Conservation (phyloP, 345 rosid species). For the Melaleuca alternifolia region DNA sequence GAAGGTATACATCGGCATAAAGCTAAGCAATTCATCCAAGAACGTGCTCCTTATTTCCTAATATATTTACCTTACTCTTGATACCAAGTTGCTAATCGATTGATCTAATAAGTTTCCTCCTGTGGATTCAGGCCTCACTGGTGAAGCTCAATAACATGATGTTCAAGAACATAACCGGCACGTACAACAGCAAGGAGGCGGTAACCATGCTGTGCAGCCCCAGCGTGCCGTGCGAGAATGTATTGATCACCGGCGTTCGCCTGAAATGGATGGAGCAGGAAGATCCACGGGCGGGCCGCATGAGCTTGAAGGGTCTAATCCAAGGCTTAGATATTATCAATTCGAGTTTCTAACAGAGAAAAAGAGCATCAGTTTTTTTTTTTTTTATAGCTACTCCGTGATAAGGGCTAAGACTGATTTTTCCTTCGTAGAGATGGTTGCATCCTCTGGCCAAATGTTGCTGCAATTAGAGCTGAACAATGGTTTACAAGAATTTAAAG, state of each 20-base stretch:
- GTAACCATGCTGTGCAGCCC: conserved; percentile 40
- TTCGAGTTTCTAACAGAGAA: conserved; percentile 6
- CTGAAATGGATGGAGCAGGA: conserved; percentile 3
- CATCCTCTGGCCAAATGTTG: neutral
- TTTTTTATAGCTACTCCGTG: neutral
- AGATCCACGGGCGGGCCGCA: neutral
- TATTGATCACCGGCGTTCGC: conserved; percentile 13
- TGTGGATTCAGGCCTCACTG: conserved; percentile 20
- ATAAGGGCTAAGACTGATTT: neutral
- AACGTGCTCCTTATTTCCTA: neutral
- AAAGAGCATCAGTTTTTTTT: neutral
- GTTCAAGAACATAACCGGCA: conserved; percentile 39
- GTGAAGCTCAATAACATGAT: conserved; percentile 33
- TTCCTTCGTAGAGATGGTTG: neutral
- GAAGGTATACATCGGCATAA: neutral
- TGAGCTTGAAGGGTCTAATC: conserved; percentile 20
- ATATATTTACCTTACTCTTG: neutral
- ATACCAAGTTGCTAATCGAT: neutral
- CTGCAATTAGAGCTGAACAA: neutral
- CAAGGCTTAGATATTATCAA: conserved; percentile 15
- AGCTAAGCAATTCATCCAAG: neutral
- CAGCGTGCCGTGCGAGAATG: conserved; percentile 26
- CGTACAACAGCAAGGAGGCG: conserved; percentile 24
- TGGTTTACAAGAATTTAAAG: neutral
- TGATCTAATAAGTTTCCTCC: neutral